A percentile compares a stretch with the other conserved stretches of the same genome.
These are phyloP conservation scores for Pyropia yezoensis DNA, from an alignment of 23 red algal species.

Conservation along the genomic window DNA sequence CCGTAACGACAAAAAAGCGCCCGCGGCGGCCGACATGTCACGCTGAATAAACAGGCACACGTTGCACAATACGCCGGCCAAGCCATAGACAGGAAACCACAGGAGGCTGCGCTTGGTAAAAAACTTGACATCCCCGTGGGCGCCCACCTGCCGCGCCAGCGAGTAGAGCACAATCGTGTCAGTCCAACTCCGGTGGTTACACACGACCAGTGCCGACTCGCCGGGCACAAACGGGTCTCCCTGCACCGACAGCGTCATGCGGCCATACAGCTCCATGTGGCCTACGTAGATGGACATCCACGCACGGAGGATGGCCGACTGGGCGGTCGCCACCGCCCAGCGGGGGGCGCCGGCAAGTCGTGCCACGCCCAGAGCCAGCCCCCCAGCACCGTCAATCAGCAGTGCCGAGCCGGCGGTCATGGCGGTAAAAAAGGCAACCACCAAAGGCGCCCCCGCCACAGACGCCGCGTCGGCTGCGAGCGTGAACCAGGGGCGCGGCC, in stretches of 20 bases:
- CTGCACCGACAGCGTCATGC: constrained; percentile 57
- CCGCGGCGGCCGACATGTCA: background rate
- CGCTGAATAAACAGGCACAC: constrained; percentile 88
- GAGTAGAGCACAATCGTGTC: constrained; percentile 86
- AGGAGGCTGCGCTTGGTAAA: constrained; percentile 81
- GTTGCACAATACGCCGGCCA: constrained; percentile 70
- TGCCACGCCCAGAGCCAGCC: too few relatives aligned
- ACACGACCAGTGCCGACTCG: constrained; percentile 68
- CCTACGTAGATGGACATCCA: constrained; percentile 85
- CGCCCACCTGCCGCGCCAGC: constrained; percentile 63
- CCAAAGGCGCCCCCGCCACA: too few relatives aligned
- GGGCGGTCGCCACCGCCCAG: constrained; percentile 9
- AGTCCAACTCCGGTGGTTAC: constrained; percentile 87
- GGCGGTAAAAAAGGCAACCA: too few relatives aligned
- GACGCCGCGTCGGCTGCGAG: too few relatives aligned
- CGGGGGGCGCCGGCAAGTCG: too few relatives aligned
- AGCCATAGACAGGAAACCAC: constrained; percentile 75
- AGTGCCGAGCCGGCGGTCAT: too few relatives aligned
- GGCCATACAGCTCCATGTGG: constrained; percentile 68
- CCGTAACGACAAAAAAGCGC: too few relatives aligned
- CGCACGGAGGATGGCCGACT: constrained; percentile 51
- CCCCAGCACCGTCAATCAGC: too few relatives aligned
- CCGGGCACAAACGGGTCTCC: constrained; percentile 57
- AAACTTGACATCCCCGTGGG: constrained; percentile 91
- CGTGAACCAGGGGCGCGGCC: too few relatives aligned